A percentile compares a stretch with the other conserved stretches of the same genome.
These are phyloP conservation scores for Microbotryum silenes-acaulis DNA, from an alignment of 1,284 basidiomycete species.

Conservation along the genomic window DNA sequence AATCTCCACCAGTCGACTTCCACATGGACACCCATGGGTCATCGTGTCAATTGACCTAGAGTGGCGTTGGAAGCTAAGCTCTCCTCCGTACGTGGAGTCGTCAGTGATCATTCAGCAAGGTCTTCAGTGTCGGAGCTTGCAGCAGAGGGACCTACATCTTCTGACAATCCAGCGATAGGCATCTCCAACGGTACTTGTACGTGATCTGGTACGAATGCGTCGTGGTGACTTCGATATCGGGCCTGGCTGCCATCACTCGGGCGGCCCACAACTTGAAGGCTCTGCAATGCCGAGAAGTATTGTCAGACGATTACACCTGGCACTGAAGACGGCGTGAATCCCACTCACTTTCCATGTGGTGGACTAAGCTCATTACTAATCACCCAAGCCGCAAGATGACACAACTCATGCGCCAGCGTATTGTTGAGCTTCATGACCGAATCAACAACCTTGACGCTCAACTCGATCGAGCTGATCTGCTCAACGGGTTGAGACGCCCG, in stretches of 20 bases:
- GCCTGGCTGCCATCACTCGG: constrained; percentile 53
- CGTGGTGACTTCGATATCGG: constrained; percentile 66
- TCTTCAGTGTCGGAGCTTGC: no score
- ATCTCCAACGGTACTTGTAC: constrained; percentile 69
- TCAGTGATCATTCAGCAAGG: constrained; percentile 27
- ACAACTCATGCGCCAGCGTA: constrained; percentile 79
- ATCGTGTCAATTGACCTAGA: constrained; percentile 64
- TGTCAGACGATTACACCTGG: background rate
- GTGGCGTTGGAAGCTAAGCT: constrained; percentile 60
- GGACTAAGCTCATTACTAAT: constrained; percentile 59
- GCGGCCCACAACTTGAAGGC: constrained; percentile 58
- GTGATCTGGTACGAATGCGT: constrained; percentile 36
- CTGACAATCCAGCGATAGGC: constrained; percentile 34
- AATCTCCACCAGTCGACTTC: constrained; percentile 18
- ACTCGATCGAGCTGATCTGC: constrained; percentile 50
- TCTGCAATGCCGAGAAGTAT: constrained; percentile 43
- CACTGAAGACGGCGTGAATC: background rate
- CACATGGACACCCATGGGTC: constrained; percentile 52
- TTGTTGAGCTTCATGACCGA: constrained; percentile 63
- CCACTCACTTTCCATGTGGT: constrained; percentile 43
- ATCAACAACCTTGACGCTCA: constrained; percentile 69
- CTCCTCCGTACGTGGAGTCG: background rate
- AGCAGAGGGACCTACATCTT: no score
- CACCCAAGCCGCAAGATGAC: constrained; percentile 73
- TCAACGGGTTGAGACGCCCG: constrained; percentile 43